Conservation (phyloP, 139 green algal genomes). For the Marvania coccoides region DNA sequence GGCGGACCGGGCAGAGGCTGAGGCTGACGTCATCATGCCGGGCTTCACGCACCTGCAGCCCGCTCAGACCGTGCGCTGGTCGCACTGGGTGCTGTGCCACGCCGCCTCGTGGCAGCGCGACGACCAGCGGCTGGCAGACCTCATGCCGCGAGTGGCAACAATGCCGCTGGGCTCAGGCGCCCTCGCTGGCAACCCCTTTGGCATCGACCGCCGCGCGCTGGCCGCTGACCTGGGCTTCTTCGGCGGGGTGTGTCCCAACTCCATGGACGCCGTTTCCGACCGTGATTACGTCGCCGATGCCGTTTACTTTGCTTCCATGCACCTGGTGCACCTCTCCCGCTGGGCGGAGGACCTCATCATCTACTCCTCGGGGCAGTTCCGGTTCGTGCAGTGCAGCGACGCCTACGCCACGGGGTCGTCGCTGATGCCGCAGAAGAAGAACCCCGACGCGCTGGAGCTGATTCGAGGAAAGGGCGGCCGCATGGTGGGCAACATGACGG, state of each 20-base stretch:
- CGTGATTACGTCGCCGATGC: slow-evolving; percentile 93
- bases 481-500: slow-evolving; percentile 82
- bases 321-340: slow-evolving; percentile 79
- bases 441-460: slow-evolving; percentile 97
- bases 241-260: slow-evolving; percentile 80
- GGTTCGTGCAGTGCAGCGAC: slow-evolving; percentile 87
- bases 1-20: slow-evolving; percentile 67
- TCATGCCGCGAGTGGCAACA: slow-evolving; percentile 77
- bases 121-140: slow-evolving; percentile 80
- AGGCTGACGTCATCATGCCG: slow-evolving; percentile 89
- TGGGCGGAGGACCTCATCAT: slow-evolving; percentile 97
- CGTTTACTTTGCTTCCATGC: slow-evolving; percentile 73
- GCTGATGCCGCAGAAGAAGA: slow-evolving; percentile 99
- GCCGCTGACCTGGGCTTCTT: slow-evolving; percentile 67
- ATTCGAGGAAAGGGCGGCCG: slow-evolving; percentile 70
- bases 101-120: slow-evolving; percentile 88
- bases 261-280: slow-evolving; percentile 93
- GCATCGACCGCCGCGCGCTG: slow-evolving; percentile 78
- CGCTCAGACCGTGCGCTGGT: slow-evolving; percentile 89
- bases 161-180: slow-evolving; percentile 86
- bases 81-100: slow-evolving; percentile 93
- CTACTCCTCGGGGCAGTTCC: slow-evolving; percentile 81
- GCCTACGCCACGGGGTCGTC: slow-evolving; percentile 88
- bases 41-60: slow-evolving; percentile 96
- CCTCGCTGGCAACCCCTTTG: slow-evolving; percentile 92